phyloP scores from a whole-genome alignment of 1,284 basidiomycete genomes.

The Trametes polyzona region DNA sequence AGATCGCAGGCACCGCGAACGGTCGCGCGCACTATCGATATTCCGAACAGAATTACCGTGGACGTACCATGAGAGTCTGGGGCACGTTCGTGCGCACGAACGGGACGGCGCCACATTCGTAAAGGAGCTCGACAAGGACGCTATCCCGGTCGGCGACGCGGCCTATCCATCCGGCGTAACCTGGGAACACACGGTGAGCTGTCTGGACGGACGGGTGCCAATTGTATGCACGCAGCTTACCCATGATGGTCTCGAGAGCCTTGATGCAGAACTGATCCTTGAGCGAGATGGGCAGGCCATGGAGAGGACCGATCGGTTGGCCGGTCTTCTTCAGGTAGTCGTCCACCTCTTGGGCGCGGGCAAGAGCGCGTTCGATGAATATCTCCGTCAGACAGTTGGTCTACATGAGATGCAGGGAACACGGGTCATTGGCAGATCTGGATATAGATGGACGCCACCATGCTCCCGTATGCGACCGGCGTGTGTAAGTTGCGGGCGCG shows the following conservation, averaged over 20 bases:
- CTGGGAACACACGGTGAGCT: no score
- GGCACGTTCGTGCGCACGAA: conserved; percentile 55
- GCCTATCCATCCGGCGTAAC: conserved; percentile 67
- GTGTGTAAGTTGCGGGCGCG: no score
- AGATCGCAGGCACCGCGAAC: background rate
- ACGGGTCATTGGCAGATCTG: conserved; percentile 29
- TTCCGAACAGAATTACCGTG: no score
- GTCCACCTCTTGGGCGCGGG: conserved; percentile 56
- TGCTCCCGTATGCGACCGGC: no score
- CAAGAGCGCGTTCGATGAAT: conserved; percentile 56
- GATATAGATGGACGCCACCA: background rate
- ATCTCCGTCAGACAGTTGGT: conserved; percentile 61
- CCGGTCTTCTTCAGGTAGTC: conserved; percentile 48
- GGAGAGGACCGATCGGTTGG: conserved; percentile 57
- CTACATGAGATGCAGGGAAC: conserved; percentile 37
- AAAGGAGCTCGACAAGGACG: conserved; percentile 45
- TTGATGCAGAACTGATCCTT: conserved; percentile 64
- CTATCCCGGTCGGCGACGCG: conserved; percentile 41
- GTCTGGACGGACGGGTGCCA: no score
- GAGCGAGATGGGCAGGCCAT: conserved; percentile 64
- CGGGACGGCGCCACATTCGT: conserved; percentile 48
- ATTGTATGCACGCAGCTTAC: conserved; percentile 27
- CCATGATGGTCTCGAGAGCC: conserved; percentile 56
- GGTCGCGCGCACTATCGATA: no score
- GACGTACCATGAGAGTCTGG: conserved; percentile 46